Evolutionary conservation across 139 green algal species (phyloP), one percentile per base, ranked within the genome.

Genomic region (Dunaliella primolecta): DNA sequence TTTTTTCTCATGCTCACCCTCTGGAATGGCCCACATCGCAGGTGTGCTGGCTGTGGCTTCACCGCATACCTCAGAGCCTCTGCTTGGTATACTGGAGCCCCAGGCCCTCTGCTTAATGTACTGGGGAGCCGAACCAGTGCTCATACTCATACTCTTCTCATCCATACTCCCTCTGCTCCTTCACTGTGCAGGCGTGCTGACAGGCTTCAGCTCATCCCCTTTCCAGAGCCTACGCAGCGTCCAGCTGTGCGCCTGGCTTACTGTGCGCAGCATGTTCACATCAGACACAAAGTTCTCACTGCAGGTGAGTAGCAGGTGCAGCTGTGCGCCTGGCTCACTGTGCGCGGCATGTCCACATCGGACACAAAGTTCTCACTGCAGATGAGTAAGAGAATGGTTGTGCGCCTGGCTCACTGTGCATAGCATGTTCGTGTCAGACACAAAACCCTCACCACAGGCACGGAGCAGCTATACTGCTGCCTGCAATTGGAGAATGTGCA

Each of bases 221-320:
- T 94, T 90, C 81, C 83, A 87, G 7, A 75, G 46, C 64, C 80
- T 96, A 30, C 86, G 87, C 31, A 81, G 82, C 35, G 81, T 95
- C 57, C 91, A 95, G 84, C 83, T 96, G 11, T 96, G 93, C 78
- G 92, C 93, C 1, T 94, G 83, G 84, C 88, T 96, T 80, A 88
- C 83, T 1, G 93, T 96, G 80, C 87, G 93, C 0, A 90, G 85
- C n/a, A 84, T 92, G 31, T 97, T 94, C 88, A 95, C 92, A 0
- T 93, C 88, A 1, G 91, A 95, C 85, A 78, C 90, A 11, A 86
- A 85, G 72, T 96, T 95, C 57, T 83, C 64, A 29, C 85, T 91
- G 35, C 46, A 91, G 87, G 91, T 93, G 30, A 35, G 84, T 46
- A 20, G 24, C 34, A 71, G n/a, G 81, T 95, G 64, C 91, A 95